Percentiles rank a stretch among this genome's conserved stretches.
Evolutionary conservation across 768 basidiomycete genomes (phyloP).

Genomic region (Collybia mongolica): DNA sequence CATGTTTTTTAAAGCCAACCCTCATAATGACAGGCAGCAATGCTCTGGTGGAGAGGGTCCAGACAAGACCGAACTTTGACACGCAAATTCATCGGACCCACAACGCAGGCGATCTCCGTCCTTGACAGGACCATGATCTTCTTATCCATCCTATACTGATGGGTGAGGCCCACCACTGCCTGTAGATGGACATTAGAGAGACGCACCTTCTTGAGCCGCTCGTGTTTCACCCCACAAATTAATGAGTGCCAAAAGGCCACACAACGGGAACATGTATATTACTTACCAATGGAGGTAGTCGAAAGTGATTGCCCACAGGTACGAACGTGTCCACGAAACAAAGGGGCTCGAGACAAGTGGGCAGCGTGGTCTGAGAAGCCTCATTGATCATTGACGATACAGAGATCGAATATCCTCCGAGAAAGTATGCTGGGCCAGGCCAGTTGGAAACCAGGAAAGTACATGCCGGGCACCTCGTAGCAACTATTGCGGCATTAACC

Average conservation of each 20-base stretch:
- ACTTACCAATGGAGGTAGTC: slow-evolving; percentile 88
- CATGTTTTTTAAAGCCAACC: slow-evolving; percentile 61
- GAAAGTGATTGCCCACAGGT: slow-evolving; percentile 96
- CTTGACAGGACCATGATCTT: slow-evolving; percentile 95
- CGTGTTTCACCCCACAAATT: slow-evolving; percentile 68
- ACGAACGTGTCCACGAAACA: slow-evolving; percentile 89
- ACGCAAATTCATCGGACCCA: slow-evolving; percentile 72
- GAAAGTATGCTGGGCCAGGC: slow-evolving; percentile 60
- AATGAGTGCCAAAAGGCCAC: not conserved
- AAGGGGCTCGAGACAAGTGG: slow-evolving; percentile 91
- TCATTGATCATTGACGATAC: slow-evolving; percentile 99
- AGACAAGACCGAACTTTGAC: slow-evolving; percentile 55
- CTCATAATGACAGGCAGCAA: slow-evolving; percentile 27
- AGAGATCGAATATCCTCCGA: slow-evolving; percentile 87
- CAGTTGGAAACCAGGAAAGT: too few relatives aligned
- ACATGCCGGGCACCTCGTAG: slow-evolving; percentile 94
- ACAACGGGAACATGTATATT: not conserved
- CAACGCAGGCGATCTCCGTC: slow-evolving; percentile 68
- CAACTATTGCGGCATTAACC: slow-evolving; percentile 91
- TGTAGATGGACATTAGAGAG: slow-evolving; percentile 86
- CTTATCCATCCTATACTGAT: slow-evolving; percentile 96
- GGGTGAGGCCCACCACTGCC: slow-evolving; percentile 79
- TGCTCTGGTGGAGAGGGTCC: slow-evolving; percentile 36
- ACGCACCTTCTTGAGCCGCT: slow-evolving; percentile 76
- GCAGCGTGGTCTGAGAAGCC: slow-evolving; percentile 95